Base-by-base conservation (phyloP, 1,284 basidiomycete species). In the Neonothopanus nambi region DNA sequence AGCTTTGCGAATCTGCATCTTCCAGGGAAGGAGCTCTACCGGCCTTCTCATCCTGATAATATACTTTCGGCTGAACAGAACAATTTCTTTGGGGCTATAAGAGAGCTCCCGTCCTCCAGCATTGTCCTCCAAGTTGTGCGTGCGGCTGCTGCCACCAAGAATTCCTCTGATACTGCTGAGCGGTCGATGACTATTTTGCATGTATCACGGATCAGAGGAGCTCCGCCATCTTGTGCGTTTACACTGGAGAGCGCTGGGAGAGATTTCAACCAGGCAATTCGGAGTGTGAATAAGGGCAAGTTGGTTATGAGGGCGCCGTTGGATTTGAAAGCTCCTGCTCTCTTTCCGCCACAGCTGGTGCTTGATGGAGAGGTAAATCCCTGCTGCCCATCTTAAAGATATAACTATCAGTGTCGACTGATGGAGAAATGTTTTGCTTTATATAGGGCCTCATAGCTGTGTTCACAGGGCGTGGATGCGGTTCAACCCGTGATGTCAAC, bases 391-490 rank as follows among this genome's bases (percentile, higher is more conserved):
- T n/a, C n/a, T n/a, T n/a, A n/a, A n/a, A n/a, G n/a, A n/a, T n/a
- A n/a, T n/a, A n/a, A n/a, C n/a, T n/a, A n/a, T n/a, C n/a, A 7
- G 3, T n/a, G n/a, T n/a, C n/a, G n/a, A n/a, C n/a, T n/a, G n/a
- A n/a, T n/a, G n/a, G n/a, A n/a, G n/a, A 8, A 18, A 35, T 2
- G 13, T 36, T 15, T 30, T 48, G 13, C 20, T 23, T 23, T n/a
- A n/a, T 18, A n/a, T 35, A 67, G 65, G 65, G 65, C 15, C 51
- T 61, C 12, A 42, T 65, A 1, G 65, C 64, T 3, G 64, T 67
- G 13, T 65, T 67, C 47, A 67, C 63, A 2, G 65, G 65, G 8
- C 57, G 64, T 43, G 65, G 62, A 1, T 67, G 65, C 54, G 64
- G 65, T 0, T 47, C 57, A 1, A 58, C 56, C 2, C 59, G 60